Evolutionary conservation across 805 yeast species (phyloP).

Genomic region (Vanderwaltozyma verrucispora): DNA sequence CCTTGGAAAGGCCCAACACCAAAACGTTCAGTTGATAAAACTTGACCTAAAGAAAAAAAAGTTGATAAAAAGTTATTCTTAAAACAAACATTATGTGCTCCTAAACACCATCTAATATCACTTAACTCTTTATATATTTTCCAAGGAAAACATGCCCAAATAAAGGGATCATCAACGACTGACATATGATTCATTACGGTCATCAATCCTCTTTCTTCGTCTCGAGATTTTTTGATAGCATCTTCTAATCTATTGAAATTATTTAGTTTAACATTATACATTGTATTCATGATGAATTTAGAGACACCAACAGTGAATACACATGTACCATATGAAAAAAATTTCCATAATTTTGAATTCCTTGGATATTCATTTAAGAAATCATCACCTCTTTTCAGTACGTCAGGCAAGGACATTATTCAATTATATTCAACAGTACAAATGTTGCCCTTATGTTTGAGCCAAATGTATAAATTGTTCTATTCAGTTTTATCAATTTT

Average conservation of each 20-base stretch:
- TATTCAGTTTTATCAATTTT: too few species aligned
- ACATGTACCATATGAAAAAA: constrained; percentile 59
- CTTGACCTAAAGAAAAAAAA: constrained; percentile 82
- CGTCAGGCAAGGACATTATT: constrained; percentile 58
- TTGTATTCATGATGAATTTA: constrained; percentile 46
- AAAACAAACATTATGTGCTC: constrained; percentile 87
- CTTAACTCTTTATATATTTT: constrained; percentile 50
- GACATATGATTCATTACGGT: constrained; percentile 94
- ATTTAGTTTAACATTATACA: constrained; percentile 54
- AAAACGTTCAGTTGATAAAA: constrained; percentile 76
- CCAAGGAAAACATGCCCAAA: constrained; percentile 82
- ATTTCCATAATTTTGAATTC: constrained; percentile 48
- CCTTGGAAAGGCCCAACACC: constrained; percentile 93
- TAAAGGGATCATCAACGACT: constrained; percentile 80
- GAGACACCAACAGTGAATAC: constrained; percentile 52
- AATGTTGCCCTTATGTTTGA: too few species aligned
- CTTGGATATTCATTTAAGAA: constrained; percentile 58
- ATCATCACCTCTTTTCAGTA: constrained; percentile 62
- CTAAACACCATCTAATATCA: constrained; percentile 85
- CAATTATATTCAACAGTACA: too few species aligned
- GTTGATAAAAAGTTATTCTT: constrained; percentile 37
- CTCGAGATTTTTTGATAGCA: constrained; percentile 52
- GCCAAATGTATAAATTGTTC: too few species aligned
- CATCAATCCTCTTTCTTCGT: constrained; percentile 62
- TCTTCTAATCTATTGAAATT: constrained; percentile 53